Evolutionary conservation across 768 basidiomycete species (phyloP), one percentile per base, ranked within the genome.

Genomic region (Xerocomellus dryophilus): DNA sequence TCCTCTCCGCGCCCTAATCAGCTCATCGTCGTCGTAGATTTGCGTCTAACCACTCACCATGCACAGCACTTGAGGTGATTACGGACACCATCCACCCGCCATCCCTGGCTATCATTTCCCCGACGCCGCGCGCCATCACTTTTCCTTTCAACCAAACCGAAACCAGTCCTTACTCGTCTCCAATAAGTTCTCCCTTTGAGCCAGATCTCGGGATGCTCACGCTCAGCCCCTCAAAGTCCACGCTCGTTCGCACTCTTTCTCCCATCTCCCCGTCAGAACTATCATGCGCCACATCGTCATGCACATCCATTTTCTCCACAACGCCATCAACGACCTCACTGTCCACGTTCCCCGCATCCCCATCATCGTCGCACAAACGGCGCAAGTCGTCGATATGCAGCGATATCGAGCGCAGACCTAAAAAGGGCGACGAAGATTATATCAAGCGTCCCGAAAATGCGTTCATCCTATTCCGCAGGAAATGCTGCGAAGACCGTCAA

Each of bases 361-460:
- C 74, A 39, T 62, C 74, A 21, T 67, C 72, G 11, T 67, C 70
- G 47, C 76, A 76, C 61, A 78, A 79, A 64, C 81, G 81, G 47
- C 76, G 81, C 67, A 83, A 81, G 50, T 76, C 76, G 42, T 77
- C 73, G 47, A 71, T 72, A 63, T 76, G 68, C 64, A 76, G 76
- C 68, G 73, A 68, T 49, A 62, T 73, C 63, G 83, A 84, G 56
- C 81, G 81, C 59, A 61, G 71, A 52, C 71, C 78, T 9, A 77
- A 74, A 69, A 78, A 85, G 75, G 88, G 88, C 61, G 88, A 90
- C 70, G 86, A 86, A 45, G 86, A 88, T 69, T 90, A 90, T 65
- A 83, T 90, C 75, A 89, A 89, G 71, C 83, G 88, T 40, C 88
- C 88, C 2, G 86, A 88, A 73, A 90, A 90, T 64, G 88, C 88